A percentile compares a stretch with the other conserved stretches of the same genome.
phyloP scores from a whole-genome alignment of 2,329 filamentous ascomycete species.

The Rachicladosporium sp. region DNA sequence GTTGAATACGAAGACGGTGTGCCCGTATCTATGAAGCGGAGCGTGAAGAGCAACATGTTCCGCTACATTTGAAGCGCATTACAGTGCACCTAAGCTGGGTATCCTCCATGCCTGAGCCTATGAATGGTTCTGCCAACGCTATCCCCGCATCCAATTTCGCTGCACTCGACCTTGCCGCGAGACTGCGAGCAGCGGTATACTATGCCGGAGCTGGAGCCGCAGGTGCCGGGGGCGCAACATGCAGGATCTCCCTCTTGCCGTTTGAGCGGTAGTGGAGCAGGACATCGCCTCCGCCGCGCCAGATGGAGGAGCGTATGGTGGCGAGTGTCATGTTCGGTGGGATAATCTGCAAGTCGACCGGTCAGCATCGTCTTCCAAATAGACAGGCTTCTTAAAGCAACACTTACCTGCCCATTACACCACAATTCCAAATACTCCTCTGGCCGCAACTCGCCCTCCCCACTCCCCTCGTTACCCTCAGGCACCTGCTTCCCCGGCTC shows the following conservation, averaged over 20 bases:
- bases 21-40: slow-evolving; percentile 58
- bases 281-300: slow-evolving; percentile 91
- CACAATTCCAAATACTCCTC: slow-evolving; percentile 94
- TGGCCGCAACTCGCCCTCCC: slow-evolving; percentile 50
- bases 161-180: no score
- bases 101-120: background rate
- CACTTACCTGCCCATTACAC: slow-evolving; percentile 71
- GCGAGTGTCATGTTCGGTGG: slow-evolving; percentile 83
- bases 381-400: no score
- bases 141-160: no score
- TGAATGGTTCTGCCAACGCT: no score
- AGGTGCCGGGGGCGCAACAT: slow-evolving; percentile 2
- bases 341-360: slow-evolving; percentile 35
- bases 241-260: slow-evolving; percentile 54
- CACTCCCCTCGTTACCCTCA: no score
- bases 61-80: slow-evolving; percentile 42
- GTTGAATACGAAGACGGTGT: slow-evolving; percentile 65
- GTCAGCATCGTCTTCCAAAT: no score
- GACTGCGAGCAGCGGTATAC: no score
- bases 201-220: background rate
- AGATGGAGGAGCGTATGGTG: slow-evolving; percentile 80
- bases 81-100: background rate
- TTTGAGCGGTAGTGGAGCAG: slow-evolving; percentile 84
- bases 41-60: slow-evolving; percentile 69
- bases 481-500: slow-evolving; percentile 46